Conservation (phyloP, 441 rosid species). For the Brassica balearica region DNA sequence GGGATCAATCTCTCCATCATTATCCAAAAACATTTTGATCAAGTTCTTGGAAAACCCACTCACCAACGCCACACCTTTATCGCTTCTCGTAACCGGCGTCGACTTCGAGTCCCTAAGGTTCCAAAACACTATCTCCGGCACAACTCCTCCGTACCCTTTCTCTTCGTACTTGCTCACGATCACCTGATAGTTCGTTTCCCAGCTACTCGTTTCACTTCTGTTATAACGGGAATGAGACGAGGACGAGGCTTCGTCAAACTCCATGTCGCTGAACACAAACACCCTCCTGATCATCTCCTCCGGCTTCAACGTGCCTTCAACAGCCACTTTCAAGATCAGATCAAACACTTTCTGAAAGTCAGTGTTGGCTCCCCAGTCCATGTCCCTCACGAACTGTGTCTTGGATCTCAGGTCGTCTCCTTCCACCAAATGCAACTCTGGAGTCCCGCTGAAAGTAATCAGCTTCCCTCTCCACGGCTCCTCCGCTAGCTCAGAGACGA, state of each 20-base stretch:
- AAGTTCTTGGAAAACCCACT: constrained; percentile 71
- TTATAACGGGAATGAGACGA: neutral
- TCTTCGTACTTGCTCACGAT: constrained; percentile 46
- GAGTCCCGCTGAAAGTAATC: constrained; percentile 58
- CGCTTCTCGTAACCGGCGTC: constrained; percentile 52
- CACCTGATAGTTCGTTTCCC: constrained; percentile 56
- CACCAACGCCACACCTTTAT: constrained; percentile 62
- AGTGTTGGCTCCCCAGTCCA: constrained; percentile 47
- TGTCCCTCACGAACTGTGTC: constrained; percentile 42
- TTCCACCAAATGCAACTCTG: constrained; percentile 48
- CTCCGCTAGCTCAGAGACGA: constrained; percentile 59
- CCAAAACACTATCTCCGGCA: constrained; percentile 60
- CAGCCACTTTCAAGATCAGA: constrained; percentile 50
- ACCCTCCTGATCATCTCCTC: constrained; percentile 60
- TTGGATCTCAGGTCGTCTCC: constrained; percentile 50
- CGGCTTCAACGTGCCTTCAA: constrained; percentile 40
- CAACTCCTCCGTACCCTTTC: constrained; percentile 1
- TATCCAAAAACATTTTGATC: constrained; percentile 57
- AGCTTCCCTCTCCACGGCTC: constrained; percentile 72
- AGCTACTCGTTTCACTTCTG: constrained; percentile 8
- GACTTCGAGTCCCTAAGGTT: constrained; percentile 64
- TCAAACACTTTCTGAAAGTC: constrained; percentile 60
- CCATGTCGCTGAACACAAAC: constrained; percentile 67
- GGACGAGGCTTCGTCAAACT: constrained; percentile 57
- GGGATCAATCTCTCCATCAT: constrained; percentile 47